Percentiles rank a stretch among this genome's conserved stretches.
Conservation (phyloP, 371 early-diverging fungal species). For the Mucor sp. region DNA sequence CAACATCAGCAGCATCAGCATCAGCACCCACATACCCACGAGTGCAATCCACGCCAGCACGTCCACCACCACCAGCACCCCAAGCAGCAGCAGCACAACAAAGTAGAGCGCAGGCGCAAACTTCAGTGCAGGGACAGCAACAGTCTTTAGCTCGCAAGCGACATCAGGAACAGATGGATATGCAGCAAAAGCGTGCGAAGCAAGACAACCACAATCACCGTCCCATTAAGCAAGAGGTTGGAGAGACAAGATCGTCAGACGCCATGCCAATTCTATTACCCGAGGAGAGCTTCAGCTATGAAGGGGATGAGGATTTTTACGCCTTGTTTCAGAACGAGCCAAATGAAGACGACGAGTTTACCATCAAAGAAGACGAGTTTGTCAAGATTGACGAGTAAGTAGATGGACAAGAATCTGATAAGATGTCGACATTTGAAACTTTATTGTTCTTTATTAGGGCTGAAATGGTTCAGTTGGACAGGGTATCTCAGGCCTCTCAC, state of each 20-base stretch:
- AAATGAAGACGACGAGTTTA: constrained; percentile 1
- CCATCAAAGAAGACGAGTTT: neutral
- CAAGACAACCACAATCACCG: neutral
- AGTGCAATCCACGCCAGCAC: too few relatives aligned
- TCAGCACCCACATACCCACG: neutral
- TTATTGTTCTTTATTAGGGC: neutral
- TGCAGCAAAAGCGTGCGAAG: neutral
- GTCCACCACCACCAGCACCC: neutral
- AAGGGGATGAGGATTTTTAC: constrained; percentile 2
- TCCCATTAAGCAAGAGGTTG: neutral
- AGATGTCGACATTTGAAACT: neutral
- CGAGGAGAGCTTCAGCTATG: constrained; percentile 27
- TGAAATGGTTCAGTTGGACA: neutral
- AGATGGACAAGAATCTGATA: neutral
- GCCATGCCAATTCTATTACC: neutral
- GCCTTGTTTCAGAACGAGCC: neutral
- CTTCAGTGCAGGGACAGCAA: neutral
- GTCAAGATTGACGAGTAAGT: neutral
- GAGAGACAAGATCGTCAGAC: neutral
- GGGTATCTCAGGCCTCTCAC: neutral
- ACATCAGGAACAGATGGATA: neutral
- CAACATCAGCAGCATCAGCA: neutral
- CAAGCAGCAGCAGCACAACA: too few relatives aligned
- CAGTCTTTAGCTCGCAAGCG: neutral
- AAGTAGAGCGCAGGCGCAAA: neutral